Conservation (phyloP, 495 filamentous ascomycete genomes). For the Aspergillus sparsus region DNA sequence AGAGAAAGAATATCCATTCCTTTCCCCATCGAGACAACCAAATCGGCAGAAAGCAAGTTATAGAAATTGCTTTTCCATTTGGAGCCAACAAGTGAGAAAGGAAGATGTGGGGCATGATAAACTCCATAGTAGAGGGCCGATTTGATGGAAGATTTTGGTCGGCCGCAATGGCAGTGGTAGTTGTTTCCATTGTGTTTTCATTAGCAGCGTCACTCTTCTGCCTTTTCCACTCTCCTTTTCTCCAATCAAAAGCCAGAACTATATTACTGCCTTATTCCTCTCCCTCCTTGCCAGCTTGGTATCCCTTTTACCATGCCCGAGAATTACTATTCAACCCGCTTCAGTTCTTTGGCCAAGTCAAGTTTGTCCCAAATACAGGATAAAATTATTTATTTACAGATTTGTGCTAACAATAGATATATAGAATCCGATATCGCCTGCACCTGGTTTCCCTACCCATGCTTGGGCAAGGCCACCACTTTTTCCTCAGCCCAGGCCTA, state of each 20-base stretch:
- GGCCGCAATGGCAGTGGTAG: background rate
- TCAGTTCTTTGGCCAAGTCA: background rate
- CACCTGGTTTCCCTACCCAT: background rate
- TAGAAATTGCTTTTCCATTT: too few relatives aligned
- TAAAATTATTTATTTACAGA: background rate
- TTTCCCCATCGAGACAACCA: too few relatives aligned
- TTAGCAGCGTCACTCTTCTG: background rate
- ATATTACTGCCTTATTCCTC: background rate
- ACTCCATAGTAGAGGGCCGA: background rate
- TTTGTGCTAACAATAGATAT: background rate
- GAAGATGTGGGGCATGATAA: background rate
- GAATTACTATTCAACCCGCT: background rate
- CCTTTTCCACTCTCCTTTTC: background rate
- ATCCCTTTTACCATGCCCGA: background rate
- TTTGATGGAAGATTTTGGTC: background rate
- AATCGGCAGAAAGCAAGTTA: too few relatives aligned
- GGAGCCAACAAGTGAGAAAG: too few relatives aligned
- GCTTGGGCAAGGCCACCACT: background rate
- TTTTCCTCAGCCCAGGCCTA: background rate
- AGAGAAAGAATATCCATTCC: too few relatives aligned
- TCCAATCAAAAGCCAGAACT: background rate
- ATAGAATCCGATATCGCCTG: background rate
- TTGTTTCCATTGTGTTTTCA: background rate
- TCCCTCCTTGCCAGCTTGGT: background rate
- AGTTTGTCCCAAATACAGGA: background rate